phyloP scores from a whole-genome alignment of 2,329 filamentous ascomycete species.

The Sporothrix protearum region DNA sequence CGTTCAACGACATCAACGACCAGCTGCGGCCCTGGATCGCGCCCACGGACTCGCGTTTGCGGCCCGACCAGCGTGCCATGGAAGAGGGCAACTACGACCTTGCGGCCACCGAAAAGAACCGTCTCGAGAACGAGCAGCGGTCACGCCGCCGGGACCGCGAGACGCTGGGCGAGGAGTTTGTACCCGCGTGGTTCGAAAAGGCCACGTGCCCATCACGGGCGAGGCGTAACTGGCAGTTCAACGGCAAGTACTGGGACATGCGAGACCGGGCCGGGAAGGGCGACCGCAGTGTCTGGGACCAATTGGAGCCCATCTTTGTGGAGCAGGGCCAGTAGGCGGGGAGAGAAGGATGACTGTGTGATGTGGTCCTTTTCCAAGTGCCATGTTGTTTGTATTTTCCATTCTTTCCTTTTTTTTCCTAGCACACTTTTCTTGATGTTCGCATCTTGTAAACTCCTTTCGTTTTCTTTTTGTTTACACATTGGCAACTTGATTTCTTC shows the following conservation, averaged over 20 bases:
- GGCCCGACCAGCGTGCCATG: constrained; percentile 96
- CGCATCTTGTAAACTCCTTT: not conserved
- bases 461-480: constrained; percentile 1
- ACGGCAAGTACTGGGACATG: constrained; percentile 80
- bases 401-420: not conserved
- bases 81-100: constrained; percentile 97
- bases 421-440: not conserved
- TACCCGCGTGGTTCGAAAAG: constrained; percentile 80
- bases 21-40: constrained; percentile 71
- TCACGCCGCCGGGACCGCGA: constrained; percentile 71
- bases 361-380: not conserved
- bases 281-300: constrained; percentile 59
- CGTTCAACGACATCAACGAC: constrained; percentile 89
- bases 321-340: not conserved
- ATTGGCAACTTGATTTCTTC: not conserved
- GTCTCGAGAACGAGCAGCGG: constrained; percentile 88
- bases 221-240: constrained; percentile 90
- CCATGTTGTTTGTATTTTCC: not conserved
- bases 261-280: constrained; percentile 64
- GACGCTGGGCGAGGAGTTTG: constrained; percentile 73
- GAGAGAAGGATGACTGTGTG: not conserved
- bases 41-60: constrained; percentile 87
- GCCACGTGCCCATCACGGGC: constrained; percentile 72
- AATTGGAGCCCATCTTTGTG: constrained; percentile 68
- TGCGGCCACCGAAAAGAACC: constrained; percentile 88